Percentiles rank a stretch among this genome's conserved stretches.
Evolutionary conservation across 2,329 filamentous ascomycete species (phyloP).

Genomic region (Ceratocystis destructans): DNA sequence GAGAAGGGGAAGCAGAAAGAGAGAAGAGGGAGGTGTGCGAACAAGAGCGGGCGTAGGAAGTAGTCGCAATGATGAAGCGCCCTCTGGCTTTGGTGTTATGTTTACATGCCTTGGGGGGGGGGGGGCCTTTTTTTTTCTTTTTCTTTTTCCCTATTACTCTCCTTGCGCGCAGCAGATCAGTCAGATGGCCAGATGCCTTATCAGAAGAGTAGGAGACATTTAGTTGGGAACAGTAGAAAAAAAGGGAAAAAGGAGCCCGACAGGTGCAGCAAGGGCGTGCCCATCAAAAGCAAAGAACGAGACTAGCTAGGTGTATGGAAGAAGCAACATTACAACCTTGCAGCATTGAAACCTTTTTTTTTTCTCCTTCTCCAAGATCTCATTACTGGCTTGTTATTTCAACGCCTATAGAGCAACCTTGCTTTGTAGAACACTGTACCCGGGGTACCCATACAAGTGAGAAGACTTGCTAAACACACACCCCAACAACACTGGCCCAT

Average conservation of each 20-base stretch:
- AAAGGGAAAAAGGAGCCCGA: not conserved
- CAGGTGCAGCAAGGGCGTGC: not conserved
- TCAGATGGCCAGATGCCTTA: not conserved
- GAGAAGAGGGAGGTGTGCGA: not conserved
- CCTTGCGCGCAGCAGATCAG: not conserved
- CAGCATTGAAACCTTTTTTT: constrained; percentile 1
- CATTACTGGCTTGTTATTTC: not conserved
- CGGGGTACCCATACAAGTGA: not conserved
- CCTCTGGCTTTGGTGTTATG: not conserved
- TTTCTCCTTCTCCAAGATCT: not conserved
- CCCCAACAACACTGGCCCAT: not conserved
- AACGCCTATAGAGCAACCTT: not conserved
- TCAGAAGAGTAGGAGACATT: not conserved
- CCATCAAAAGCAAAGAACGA: not conserved
- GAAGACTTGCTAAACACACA: not conserved
- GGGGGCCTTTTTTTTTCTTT: not conserved
- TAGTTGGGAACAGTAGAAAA: not conserved
- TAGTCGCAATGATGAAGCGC: not conserved
- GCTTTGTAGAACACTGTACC: not conserved
- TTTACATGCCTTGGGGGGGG: not conserved
- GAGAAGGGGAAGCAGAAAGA: not conserved
- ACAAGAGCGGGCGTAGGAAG: not conserved
- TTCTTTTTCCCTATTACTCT: not conserved
- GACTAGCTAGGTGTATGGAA: not conserved
- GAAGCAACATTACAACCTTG: not conserved